Evolutionary conservation across 768 basidiomycete genomes (phyloP).

Genomic region (Boletellus ananiceps): DNA sequence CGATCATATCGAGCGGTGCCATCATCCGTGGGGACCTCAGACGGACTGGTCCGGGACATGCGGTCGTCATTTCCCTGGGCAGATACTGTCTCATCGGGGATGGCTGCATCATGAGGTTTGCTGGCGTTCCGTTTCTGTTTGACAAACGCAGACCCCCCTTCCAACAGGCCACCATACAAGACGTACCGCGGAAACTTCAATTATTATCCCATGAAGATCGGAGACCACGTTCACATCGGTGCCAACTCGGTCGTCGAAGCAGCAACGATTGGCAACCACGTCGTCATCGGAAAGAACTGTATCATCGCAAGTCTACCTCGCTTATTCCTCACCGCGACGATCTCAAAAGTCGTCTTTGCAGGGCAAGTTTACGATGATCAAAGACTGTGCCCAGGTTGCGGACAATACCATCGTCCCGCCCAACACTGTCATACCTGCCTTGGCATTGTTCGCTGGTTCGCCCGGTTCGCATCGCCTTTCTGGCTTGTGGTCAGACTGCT

Average conservation of each 20-base stretch:
- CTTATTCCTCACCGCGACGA: not conserved
- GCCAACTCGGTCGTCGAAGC: constrained; percentile 89
- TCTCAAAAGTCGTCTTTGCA: constrained; percentile 27
- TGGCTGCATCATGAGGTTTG: constrained; percentile 80
- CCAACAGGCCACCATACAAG: constrained; percentile 73
- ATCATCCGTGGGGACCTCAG: constrained; percentile 93
- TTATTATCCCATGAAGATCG: constrained; percentile 97
- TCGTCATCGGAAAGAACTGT: constrained; percentile 93
- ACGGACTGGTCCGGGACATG: constrained; percentile 84
- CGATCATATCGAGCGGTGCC: constrained; percentile 85
- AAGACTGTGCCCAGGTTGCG: constrained; percentile 87
- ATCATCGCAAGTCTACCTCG: constrained; percentile 63
- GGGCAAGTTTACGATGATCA: constrained; percentile 97
- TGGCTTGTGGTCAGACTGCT: not conserved
- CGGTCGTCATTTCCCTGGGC: constrained; percentile 90
- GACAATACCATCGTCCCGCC: constrained; percentile 89
- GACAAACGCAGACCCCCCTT: not conserved
- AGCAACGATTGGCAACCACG: constrained; percentile 89
- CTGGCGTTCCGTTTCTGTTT: constrained; percentile 1
- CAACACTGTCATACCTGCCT: constrained; percentile 87
- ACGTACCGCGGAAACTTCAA: constrained; percentile 90
- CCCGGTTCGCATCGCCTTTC: constrained; percentile 55
- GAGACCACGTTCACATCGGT: constrained; percentile 93
- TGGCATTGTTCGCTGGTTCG: constrained; percentile 81
- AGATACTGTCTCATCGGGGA: constrained; percentile 91